Evolutionary conservation across 495 filamentous ascomycete species (phyloP).

Genomic region (Opeltia flavorubescens): DNA sequence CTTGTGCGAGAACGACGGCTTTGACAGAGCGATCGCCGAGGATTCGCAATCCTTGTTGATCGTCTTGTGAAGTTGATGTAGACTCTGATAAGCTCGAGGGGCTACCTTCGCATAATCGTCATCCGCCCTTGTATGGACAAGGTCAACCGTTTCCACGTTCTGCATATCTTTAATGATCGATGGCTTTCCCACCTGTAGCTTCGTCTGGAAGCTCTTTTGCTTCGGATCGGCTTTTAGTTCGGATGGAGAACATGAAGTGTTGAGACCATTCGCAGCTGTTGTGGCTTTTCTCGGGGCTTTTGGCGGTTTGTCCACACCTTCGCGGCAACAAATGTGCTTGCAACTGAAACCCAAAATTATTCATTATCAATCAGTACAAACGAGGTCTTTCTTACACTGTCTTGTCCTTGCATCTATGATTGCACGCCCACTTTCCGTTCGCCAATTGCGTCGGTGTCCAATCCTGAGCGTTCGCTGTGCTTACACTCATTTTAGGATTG

Average conservation of each 20-base stretch:
- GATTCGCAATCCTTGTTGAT: conserved; percentile 13
- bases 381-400: conserved; percentile 29
- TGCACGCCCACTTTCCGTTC: conserved; percentile 82
- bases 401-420: conserved; percentile 68
- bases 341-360: conserved; percentile 33
- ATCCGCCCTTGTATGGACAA: conserved; percentile 16
- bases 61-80: conserved; percentile 23
- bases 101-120: conserved; percentile 12
- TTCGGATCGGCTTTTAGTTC: conserved; percentile 19
- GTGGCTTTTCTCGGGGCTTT: conserved; percentile 33
- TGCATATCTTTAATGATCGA: conserved; percentile 1
- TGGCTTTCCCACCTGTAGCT: not conserved
- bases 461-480: conserved; percentile 9
- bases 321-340: conserved; percentile 79
- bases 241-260: conserved; percentile 5
- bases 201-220: conserved; percentile 1
- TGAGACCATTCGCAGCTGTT: not conserved
- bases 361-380: not conserved
- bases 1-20: conserved; percentile 20
- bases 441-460: conserved; percentile 41
- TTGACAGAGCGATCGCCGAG: conserved; percentile 17
- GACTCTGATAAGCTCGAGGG: conserved; percentile 17
- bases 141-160: conserved; percentile 20
- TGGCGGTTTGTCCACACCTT: conserved; percentile 67
- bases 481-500: not conserved